These are phyloP conservation scores for Colletotrichum scovillei DNA, from an alignment of 2,329 filamentous ascomycete species.

Conservation along the genomic window DNA sequence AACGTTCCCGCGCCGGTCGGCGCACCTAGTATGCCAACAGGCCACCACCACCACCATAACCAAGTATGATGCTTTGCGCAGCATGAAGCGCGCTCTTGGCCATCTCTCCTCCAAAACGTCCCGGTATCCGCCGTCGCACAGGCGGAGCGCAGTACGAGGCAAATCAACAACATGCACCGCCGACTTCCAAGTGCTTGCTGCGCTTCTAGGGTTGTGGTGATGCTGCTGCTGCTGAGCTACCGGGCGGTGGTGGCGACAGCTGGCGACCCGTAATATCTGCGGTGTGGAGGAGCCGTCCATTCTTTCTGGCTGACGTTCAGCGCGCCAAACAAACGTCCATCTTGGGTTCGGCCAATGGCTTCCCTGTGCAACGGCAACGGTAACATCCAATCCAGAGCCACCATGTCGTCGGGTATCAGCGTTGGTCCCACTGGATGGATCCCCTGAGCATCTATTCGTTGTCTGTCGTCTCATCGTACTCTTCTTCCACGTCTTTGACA, in stretches of 20 bases:
- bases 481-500: slow-evolving; percentile 1
- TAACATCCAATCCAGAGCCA: slow-evolving; percentile 16
- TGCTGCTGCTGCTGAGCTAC: neutral
- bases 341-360: slow-evolving; percentile 10
- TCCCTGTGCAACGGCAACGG: slow-evolving; percentile 16
- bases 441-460: neutral
- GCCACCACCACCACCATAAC: neutral
- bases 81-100: neutral
- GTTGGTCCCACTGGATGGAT: neutral
- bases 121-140: slow-evolving; percentile 1
- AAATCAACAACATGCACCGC: slow-evolving; percentile 14
- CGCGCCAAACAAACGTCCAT: slow-evolving; percentile 4
- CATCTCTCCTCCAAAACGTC: neutral
- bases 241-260: slow-evolving; percentile 20
- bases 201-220: slow-evolving; percentile 3
- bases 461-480: neutral
- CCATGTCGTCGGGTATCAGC: slow-evolving; percentile 13
- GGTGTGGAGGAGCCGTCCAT: slow-evolving; percentile 15
- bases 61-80: neutral
- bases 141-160: slow-evolving; percentile 10
- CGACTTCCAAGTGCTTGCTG: slow-evolving; percentile 3
- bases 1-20: neutral
- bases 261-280: slow-evolving; percentile 24
- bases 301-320: slow-evolving; percentile 6
- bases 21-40: neutral